These are phyloP conservation scores for Podaxis mareebaensis DNA, from an alignment of 768 basidiomycete genomes.

Conservation along the genomic window DNA sequence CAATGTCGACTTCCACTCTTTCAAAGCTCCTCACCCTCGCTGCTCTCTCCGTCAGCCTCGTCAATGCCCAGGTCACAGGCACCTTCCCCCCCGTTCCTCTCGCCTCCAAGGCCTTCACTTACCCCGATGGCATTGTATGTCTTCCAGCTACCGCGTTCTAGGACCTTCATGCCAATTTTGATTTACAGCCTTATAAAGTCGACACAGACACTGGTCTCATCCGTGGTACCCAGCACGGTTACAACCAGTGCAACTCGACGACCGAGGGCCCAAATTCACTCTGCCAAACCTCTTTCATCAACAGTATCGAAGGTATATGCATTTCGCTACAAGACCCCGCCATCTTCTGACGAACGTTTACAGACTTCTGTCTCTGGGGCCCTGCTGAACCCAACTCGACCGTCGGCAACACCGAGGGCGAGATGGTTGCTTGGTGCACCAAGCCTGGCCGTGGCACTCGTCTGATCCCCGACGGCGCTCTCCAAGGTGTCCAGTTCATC, in stretches of 20 bases:
- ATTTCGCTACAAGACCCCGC: not conserved
- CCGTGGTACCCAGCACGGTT: slow-evolving; percentile 55
- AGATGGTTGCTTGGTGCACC: slow-evolving; percentile 79
- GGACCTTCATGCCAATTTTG: not conserved
- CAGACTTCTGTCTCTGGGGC: slow-evolving; percentile 73
- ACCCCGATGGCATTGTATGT: slow-evolving; percentile 45
- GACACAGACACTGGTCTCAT: slow-evolving; percentile 35
- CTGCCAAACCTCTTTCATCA: slow-evolving; percentile 65
- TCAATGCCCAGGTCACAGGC: slow-evolving; percentile 30
- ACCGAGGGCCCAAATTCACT: slow-evolving; percentile 57
- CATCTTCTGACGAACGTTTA: not conserved
- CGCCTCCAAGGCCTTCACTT: slow-evolving; percentile 44
- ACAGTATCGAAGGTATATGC: slow-evolving; percentile 43
- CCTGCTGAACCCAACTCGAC: slow-evolving; percentile 50
- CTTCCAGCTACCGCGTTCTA: not conserved
- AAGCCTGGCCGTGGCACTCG: slow-evolving; percentile 71
- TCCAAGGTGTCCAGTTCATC: slow-evolving; percentile 68
- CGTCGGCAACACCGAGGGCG: slow-evolving; percentile 70
- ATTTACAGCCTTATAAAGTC: slow-evolving; percentile 36
- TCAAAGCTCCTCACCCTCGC: slow-evolving; percentile 34
- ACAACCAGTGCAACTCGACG: slow-evolving; percentile 69
- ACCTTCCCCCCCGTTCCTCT: slow-evolving; percentile 49
- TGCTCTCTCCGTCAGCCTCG: slow-evolving; percentile 27
- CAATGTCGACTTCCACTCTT: slow-evolving; percentile 49
- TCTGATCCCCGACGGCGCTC: slow-evolving; percentile 63